Base-by-base conservation (phyloP, 2,329 filamentous ascomycete species). In the Calonectria leucothoes region DNA sequence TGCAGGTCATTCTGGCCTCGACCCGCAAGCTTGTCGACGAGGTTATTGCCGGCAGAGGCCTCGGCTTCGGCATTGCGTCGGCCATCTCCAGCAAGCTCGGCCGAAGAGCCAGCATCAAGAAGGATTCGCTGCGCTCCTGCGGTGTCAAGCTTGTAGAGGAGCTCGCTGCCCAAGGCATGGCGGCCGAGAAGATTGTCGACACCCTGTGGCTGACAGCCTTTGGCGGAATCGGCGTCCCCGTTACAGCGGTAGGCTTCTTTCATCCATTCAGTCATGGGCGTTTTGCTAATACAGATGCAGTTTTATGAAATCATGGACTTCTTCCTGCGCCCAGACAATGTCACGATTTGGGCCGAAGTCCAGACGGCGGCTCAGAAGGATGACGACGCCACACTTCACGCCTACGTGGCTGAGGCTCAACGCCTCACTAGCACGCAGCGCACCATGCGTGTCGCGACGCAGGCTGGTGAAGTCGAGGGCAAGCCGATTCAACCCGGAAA, bases 261-360 rank as follows among this genome's bases (percentile, higher is more conserved):
- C 2, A 20, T 12, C 17, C 7, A 4, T 33, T 20, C 6, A 33
- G 8, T 3, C 23, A 6, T 23, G 3, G 4, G 23, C 7, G n/a
- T n/a, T 20, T 17, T 35, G 7, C 49, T 72, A 23, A 66, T 48
- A 20, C 8, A 11, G n/a, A 23, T n/a, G 10, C 55, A 88, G 85
- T 87, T 87, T 74, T 86, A 84, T 73, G 86, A 88, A 71, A 81
- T 87, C 12, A 70, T 88, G 55, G 80, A 84, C 3, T 88, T 80
- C 78, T 87, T 87, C 80, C 77, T 88, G 0, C 82, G 81, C 1
- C 80, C 82, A 0, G 85, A 87, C 63, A 87, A 87, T 23, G 82
- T 80, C 0, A 70, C 81, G 14, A 83, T 87, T 75, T 87, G 87
- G 84, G 78, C 82, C 10, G 84, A 88, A 25, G 85, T 88, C 4